phyloP scores from a whole-genome alignment of 2,329 filamentous ascomycete genomes.

The Xylogone sp. region DNA sequence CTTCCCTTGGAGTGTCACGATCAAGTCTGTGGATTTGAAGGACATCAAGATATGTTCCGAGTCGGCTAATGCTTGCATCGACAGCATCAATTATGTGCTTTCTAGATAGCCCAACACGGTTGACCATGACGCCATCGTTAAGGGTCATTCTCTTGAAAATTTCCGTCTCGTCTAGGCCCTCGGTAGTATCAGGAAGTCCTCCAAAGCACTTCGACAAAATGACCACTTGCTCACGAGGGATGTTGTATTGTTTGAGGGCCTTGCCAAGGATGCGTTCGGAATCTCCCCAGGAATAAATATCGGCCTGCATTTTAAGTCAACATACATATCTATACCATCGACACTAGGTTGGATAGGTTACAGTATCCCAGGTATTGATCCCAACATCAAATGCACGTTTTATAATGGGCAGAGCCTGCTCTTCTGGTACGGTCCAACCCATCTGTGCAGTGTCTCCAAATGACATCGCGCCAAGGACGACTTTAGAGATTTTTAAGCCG shows the following conservation, averaged over 20 bases:
- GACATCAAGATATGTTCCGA: slow-evolving; percentile 46
- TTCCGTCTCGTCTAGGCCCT: too few relatives aligned
- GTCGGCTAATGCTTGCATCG: slow-evolving; percentile 47
- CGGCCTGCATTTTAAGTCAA: background rate
- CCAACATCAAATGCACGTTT: slow-evolving; percentile 49
- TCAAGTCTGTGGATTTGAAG: slow-evolving; percentile 58
- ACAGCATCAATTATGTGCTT: slow-evolving; percentile 63
- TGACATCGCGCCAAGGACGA: slow-evolving; percentile 47
- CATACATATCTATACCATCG: background rate
- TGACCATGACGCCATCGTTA: slow-evolving; percentile 32
- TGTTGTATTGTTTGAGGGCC: slow-evolving; percentile 58
- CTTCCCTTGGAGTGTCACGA: slow-evolving; percentile 41
- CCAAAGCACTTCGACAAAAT: slow-evolving; percentile 59
- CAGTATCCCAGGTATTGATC: slow-evolving; percentile 49
- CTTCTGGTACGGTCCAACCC: slow-evolving; percentile 41
- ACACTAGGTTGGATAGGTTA: slow-evolving; percentile 27
- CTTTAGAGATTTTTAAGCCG: slow-evolving; percentile 46
- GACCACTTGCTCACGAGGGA: slow-evolving; percentile 59
- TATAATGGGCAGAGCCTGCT: slow-evolving; percentile 43
- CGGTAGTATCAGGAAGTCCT: too few relatives aligned
- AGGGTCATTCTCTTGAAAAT: too few relatives aligned
- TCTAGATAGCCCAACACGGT: slow-evolving; percentile 49
- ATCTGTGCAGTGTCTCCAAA: slow-evolving; percentile 43
- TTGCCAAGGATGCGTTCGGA: slow-evolving; percentile 62
- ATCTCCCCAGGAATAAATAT: slow-evolving; percentile 48